Conservation (phyloP, 2,329 filamentous ascomycete genomes). For the Hymenotorrendiella dingleyae region DNA sequence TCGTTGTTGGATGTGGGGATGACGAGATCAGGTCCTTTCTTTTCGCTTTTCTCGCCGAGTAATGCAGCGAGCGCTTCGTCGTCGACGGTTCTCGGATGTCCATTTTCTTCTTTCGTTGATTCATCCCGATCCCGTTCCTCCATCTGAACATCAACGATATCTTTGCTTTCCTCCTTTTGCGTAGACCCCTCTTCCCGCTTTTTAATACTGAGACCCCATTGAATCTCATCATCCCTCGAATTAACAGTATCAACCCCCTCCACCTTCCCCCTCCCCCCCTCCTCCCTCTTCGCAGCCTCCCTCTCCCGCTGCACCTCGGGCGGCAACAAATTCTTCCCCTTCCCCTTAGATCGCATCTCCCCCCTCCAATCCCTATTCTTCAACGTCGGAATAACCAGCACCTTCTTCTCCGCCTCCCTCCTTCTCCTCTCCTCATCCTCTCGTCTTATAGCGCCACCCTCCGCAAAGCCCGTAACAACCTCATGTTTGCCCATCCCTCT, state of each 20-base stretch:
- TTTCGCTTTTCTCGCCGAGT: conserved; percentile 47
- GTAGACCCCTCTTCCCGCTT: conserved; percentile 26
- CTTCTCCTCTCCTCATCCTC: conserved; percentile 27
- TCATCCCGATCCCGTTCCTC: conserved; percentile 23
- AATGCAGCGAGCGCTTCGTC: conserved; percentile 66
- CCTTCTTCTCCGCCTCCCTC: conserved; percentile 25
- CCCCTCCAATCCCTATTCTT: conserved; percentile 59
- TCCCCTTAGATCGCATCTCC: conserved; percentile 38
- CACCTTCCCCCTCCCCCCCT: conserved; percentile 28
- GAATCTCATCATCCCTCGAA: conserved; percentile 20
- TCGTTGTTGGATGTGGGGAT: too few species aligned
- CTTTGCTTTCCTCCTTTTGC: conserved; percentile 16
- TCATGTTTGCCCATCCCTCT: conserved; percentile 35
- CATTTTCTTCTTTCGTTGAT: conserved; percentile 15
- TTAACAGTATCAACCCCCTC: conserved; percentile 46
- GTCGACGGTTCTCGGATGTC: conserved; percentile 38
- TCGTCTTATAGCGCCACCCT: conserved; percentile 36
- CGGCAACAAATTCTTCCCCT: conserved; percentile 51
- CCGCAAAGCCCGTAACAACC: conserved; percentile 45
- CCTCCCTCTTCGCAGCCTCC: conserved; percentile 31
- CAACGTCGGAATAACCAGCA: conserved; percentile 51
- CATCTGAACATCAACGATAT: background rate
- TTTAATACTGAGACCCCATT: conserved; percentile 45
- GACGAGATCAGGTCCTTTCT: conserved; percentile 42
- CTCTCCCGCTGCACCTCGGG: conserved; percentile 44